A percentile compares a stretch with the other conserved stretches of the same genome.
Evolutionary conservation across 2,329 filamentous ascomycete species (phyloP).

Genomic region (Parastagonospora avenae): DNA sequence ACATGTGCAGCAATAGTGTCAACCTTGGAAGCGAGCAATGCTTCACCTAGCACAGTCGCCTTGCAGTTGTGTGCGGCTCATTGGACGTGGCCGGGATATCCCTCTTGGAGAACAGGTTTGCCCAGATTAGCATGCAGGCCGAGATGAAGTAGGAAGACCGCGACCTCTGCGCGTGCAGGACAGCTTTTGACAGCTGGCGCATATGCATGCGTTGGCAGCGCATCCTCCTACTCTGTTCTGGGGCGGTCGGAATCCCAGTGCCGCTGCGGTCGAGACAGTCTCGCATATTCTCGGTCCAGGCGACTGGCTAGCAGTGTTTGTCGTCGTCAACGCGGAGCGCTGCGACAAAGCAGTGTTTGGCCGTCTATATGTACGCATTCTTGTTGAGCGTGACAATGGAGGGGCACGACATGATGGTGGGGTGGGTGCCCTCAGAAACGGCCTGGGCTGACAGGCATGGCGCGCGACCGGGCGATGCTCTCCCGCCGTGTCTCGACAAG

Average conservation of each 20-base stretch:
- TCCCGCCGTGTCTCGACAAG: constrained; percentile 1
- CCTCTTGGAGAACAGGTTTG: constrained; percentile 4
- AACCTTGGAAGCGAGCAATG: constrained; percentile 17
- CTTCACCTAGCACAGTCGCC: constrained; percentile 26
- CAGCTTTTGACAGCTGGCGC: constrained; percentile 33
- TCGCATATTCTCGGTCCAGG: constrained; percentile 7
- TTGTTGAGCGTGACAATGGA: constrained; percentile 6
- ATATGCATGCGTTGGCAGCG: constrained; percentile 39
- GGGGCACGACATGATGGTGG: constrained; percentile 1
- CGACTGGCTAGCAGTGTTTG: constrained; percentile 19
- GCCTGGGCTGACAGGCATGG: constrained; percentile 10
- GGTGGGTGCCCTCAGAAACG: constrained; percentile 26
- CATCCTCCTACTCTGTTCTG: constrained; percentile 11
- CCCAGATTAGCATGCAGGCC: constrained; percentile 28
- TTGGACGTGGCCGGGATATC: constrained; percentile 19
- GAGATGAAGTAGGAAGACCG: constrained; percentile 37
- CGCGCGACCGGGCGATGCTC: constrained; percentile 6
- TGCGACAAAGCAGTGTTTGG: constrained; percentile 14
- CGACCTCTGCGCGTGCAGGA: constrained; percentile 36
- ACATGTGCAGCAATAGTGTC: constrained; percentile 19
- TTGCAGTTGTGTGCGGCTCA: constrained; percentile 19
- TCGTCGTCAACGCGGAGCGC: constrained; percentile 1
- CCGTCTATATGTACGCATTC: constrained; percentile 2
- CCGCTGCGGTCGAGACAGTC: constrained; percentile 23
- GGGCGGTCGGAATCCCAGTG: constrained; percentile 25